Evolutionary conservation across 768 basidiomycete species (phyloP).

Genomic region (Phaffia australis): DNA sequence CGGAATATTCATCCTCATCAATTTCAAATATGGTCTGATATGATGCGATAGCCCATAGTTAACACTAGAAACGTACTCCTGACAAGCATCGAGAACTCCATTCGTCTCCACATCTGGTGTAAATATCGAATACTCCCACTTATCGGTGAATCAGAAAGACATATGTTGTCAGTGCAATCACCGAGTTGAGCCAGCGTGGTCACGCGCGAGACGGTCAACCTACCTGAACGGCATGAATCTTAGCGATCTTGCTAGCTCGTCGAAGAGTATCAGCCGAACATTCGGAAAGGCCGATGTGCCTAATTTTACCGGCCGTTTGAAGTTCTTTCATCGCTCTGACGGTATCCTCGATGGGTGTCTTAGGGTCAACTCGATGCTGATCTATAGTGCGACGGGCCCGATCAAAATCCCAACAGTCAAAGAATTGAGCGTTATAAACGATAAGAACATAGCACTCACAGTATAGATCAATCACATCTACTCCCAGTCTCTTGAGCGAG

Average conservation of each 20-base stretch:
- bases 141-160: constrained; percentile 30
- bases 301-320: constrained; percentile 34
- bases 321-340: constrained; percentile 48
- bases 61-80: constrained; percentile 29
- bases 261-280: constrained; percentile 34
- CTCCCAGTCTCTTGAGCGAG: constrained; percentile 12
- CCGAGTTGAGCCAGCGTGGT: neutral
- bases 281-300: constrained; percentile 36
- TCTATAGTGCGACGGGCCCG: constrained; percentile 1
- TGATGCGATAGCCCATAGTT: neutral
- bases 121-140: constrained; percentile 49
- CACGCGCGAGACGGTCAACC: neutral
- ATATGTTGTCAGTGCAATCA: neutral
- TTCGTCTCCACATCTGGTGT: constrained; percentile 48
- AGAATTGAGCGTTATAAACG: too few relatives aligned
- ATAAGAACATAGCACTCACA: neutral
- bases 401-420: too few relatives aligned
- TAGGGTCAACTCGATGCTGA: constrained; percentile 35
- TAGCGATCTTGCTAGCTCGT: constrained; percentile 20
- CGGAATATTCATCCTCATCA: neutral
- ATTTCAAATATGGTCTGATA: neutral
- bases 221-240: constrained; percentile 13
- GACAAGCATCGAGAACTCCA: constrained; percentile 51
- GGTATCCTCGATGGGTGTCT: constrained; percentile 36
- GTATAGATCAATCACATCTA: constrained; percentile 21